phyloP scores from a whole-genome alignment of 2,329 filamentous ascomycete species.

The Mariannaea sp. region DNA sequence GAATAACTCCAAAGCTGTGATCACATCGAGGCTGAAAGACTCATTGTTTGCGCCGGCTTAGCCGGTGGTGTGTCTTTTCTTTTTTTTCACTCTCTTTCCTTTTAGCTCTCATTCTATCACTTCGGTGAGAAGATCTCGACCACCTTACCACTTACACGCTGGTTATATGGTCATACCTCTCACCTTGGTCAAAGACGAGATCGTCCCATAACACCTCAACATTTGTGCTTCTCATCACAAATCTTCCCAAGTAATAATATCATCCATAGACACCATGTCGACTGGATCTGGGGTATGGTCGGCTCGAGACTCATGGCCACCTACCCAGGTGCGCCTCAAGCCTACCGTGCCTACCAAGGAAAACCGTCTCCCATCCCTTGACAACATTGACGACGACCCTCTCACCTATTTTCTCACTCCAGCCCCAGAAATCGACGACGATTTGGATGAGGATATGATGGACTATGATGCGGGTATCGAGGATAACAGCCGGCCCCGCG shows the following conservation, averaged over 20 bases:
- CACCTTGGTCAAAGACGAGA: not conserved
- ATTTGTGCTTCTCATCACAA: conserved; percentile 1
- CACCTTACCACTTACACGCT: conserved; percentile 25
- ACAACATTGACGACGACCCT: conserved; percentile 58
- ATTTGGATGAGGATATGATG: conserved; percentile 51
- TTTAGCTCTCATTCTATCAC: conserved; percentile 19
- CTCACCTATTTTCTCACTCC: conserved; percentile 62
- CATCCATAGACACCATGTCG: conserved; percentile 41
- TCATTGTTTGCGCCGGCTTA: conserved; percentile 27
- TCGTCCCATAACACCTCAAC: conserved; percentile 8
- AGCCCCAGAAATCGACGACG: conserved; percentile 48
- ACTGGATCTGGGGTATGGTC: conserved; percentile 40
- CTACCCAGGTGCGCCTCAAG: conserved; percentile 54
- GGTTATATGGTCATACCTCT: not conserved
- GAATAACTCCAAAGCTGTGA: conserved; percentile 30
- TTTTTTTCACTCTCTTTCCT: not conserved
- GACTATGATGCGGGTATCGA: conserved; percentile 65
- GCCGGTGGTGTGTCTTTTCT: conserved; percentile 19
- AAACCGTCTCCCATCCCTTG: conserved; percentile 49
- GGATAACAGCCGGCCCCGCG: conserved; percentile 50
- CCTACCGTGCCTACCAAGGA: conserved; percentile 48
- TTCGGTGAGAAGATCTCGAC: conserved; percentile 23
- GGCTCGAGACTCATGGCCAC: conserved; percentile 56
- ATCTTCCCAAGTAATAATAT: not conserved
- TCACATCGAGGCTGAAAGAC: conserved; percentile 28